Percentiles rank a stretch among this genome's conserved stretches.
phyloP scores from a whole-genome alignment of 306 rosid species.

The Leucaena leucocephala region DNA sequence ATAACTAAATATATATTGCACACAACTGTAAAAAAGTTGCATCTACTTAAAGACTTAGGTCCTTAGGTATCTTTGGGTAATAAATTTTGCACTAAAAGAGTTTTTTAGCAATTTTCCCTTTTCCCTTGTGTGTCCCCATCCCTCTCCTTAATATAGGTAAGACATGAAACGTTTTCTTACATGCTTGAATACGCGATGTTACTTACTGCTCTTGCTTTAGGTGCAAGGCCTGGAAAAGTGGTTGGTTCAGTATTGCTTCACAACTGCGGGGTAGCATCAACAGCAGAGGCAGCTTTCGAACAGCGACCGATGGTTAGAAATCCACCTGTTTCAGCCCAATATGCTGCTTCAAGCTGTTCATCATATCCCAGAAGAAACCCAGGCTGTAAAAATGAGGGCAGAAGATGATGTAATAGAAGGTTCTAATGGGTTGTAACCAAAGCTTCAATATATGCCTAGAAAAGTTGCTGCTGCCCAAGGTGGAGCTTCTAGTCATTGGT shows the following conservation, averaged over 20 bases:
- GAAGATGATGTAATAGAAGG: slow-evolving; percentile 72
- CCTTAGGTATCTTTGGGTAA: too few species aligned
- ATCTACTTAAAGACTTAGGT: too few species aligned
- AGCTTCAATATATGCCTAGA: slow-evolving; percentile 70
- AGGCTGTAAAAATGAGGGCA: slow-evolving; percentile 66
- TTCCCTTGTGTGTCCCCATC: neutral
- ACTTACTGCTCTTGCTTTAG: slow-evolving; percentile 46
- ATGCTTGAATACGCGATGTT: slow-evolving; percentile 4
- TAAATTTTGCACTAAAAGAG: too few species aligned
- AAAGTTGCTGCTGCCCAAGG: slow-evolving; percentile 89
- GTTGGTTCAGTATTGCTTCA: slow-evolving; percentile 65
- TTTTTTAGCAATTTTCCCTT: too few species aligned
- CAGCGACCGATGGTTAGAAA: slow-evolving; percentile 63
- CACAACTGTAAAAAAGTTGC: too few species aligned
- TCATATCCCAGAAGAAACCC: slow-evolving; percentile 76
- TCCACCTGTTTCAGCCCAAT: slow-evolving; percentile 57
- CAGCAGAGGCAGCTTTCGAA: slow-evolving; percentile 58
- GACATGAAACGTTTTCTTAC: slow-evolving; percentile 1
- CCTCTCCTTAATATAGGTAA: neutral
- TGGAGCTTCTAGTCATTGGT: slow-evolving; percentile 81
- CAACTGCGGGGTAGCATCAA: slow-evolving; percentile 59
- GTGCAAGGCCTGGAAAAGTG: slow-evolving; percentile 84
- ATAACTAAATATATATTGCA: too few species aligned
- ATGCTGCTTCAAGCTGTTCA: slow-evolving; percentile 57
- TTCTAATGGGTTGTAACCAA: slow-evolving; percentile 59